Conservation (phyloP, 352 stramenopile genomes). For the Phytophthora pinifolia region DNA sequence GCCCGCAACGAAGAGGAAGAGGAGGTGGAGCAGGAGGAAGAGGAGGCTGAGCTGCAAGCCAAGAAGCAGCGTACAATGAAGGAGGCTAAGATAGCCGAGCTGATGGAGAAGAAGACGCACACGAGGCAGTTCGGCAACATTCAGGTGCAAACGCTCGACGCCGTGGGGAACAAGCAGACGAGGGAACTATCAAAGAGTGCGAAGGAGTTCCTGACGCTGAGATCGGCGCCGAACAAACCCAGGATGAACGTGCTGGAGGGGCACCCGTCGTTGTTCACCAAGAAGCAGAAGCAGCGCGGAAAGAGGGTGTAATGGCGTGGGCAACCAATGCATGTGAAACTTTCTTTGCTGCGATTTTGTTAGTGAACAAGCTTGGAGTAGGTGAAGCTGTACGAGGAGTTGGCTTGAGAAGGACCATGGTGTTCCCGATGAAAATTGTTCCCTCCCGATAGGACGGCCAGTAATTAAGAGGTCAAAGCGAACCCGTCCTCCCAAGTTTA, state of each 20-base stretch:
- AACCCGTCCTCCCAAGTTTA: too few species aligned
- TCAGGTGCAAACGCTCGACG: constrained; percentile 67
- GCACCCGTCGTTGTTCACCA: constrained; percentile 67
- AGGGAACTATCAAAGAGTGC: constrained; percentile 50
- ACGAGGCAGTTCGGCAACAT: constrained; percentile 76
- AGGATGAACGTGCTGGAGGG: constrained; percentile 74
- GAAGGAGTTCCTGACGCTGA: constrained; percentile 52
- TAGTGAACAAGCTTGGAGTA: too few species aligned
- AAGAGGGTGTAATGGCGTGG: constrained; percentile 12
- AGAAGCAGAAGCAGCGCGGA: constrained; percentile 62
- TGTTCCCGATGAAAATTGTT: too few species aligned
- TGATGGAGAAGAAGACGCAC: constrained; percentile 56
- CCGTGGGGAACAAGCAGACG: constrained; percentile 40
- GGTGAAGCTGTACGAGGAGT: too few species aligned
- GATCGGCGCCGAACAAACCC: constrained; percentile 45
- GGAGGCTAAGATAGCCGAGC: constrained; percentile 25
- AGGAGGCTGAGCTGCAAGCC: constrained; percentile 18
- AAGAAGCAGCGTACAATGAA: constrained; percentile 29
- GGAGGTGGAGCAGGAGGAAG: constrained; percentile 43
- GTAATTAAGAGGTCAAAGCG: too few species aligned
- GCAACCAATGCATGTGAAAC: background rate
- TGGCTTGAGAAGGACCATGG: too few species aligned
- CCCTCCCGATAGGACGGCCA: too few species aligned
- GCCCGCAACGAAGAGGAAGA: constrained; percentile 66
- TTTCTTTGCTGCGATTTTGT: background rate